Evolutionary conservation across 495 filamentous ascomycete genomes (phyloP), one percentile per base, ranked within the genome.

Genomic region (Letharia lupina): DNA sequence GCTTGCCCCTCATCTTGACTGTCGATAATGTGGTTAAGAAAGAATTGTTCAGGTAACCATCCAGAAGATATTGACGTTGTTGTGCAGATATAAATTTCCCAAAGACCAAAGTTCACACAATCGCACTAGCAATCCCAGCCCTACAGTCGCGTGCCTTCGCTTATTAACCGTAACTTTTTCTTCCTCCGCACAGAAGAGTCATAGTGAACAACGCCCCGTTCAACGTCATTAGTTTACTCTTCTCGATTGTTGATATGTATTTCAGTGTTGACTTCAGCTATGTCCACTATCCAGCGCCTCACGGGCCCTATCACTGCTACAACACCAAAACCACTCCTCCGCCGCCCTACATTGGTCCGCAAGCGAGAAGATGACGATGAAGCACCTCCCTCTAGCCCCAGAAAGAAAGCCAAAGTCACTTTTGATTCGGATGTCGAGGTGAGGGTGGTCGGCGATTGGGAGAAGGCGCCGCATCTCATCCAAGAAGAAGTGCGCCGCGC

Each of bases 1-100:
- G 86, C 76, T 97, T 97, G 65, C 90, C 92, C 72, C 89, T 85
- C 91, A 96, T 96, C 67, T 62, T 67, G 61, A 54, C 31, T 33
- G 20, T 2, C 47, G 40, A 7, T 35, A 20, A 15, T 1, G 11
- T 1, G 20, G 7, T 56, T 28, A 56, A 56, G 13, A 0, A 33
- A 20, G 18, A 35, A 4, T 35, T 9, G 8, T 54, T 7, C 28
- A 8, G 28, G 48, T 54, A 54, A 3, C 6, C 1, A 4, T 12
- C 13, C 48, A 28, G 11, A 54, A 31, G 23, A 31, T 20, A 16
- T 47, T 20, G 44, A 2, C 2, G 44, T 16, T 47, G 44, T 20
- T 20, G 15, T 20, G 44, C 15, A 47, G 18, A 8, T 47, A 20
- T 20, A 45, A 0, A 20, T 45, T 45, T 45, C 8, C 18, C 13